Base-by-base conservation (phyloP, 2,329 filamentous ascomycete genomes). In the Colletotrichum sp. region DNA sequence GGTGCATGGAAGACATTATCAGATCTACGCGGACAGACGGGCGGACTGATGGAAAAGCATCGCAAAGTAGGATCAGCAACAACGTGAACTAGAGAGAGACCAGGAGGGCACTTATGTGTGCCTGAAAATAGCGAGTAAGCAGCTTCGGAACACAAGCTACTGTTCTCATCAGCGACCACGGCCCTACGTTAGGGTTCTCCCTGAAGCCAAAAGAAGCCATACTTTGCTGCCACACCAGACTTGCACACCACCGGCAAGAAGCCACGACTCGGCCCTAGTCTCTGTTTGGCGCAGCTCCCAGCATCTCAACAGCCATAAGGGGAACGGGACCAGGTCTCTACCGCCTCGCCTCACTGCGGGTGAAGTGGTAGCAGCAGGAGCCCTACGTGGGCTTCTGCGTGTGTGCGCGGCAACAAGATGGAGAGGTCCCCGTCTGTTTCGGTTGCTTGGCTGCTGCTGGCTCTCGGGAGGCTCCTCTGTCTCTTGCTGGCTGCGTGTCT, bases 221-320 rank as follows among this genome's bases (percentile, higher is more conserved):
- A 26, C 61, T 68, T 32, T 32, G 59, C 63, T 72, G 74, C 59
- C 74, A 69, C 57, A 73, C 59, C 70, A 61, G 59, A 28, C 61
- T 68, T 34, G 32, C n/a, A 34, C 73, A 75, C 55, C 70, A 68
- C 30, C 63, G 59, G 64, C 64, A 21, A 60, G 64, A 64, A 68
- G 74, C 70, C 65, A 73, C 43, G 70, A 66, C 59, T 64, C n/a
- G 64, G 34, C 64, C 52, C 74, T 75, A 75, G 64, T 65, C 70
- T 73, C 26, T 26, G 34, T 63, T 57, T 43, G 65, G 64, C 21
- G 26, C 63, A 59, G 73, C 43, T 64, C 55, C 64, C 21, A 68
- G 64, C 34, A 59, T 57, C 59, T 57, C 70, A 34, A 60, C 26
- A 63, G 36, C 24, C 59, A 21, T 21, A 32, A 32, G 18, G 18